These are phyloP conservation scores for Solanum piurae DNA, from an alignment of 257 asterid genomes.

Conservation along the genomic window DNA sequence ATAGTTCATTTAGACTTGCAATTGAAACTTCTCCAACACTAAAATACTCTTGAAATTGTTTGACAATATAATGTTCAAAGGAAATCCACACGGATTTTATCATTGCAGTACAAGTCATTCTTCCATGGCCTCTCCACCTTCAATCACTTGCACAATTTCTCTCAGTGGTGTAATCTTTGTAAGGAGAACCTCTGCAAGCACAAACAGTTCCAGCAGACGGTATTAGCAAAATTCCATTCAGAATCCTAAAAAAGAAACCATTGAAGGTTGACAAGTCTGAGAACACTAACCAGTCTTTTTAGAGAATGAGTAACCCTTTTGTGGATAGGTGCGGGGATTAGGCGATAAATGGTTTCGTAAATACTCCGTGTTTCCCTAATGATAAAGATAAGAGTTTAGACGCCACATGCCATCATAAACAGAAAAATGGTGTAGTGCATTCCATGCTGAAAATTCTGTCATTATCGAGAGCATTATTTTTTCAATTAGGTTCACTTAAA, in stretches of 20 bases:
- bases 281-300: constrained; percentile 74
- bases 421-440: neutral
- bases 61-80: neutral
- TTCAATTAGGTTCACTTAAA: neutral
- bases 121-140: constrained; percentile 81
- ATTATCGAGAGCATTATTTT: neutral
- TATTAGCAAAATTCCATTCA: neutral
- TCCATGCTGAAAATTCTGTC: neutral
- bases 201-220: neutral
- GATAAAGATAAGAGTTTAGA: neutral
- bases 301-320: constrained; percentile 61
- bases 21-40: neutral
- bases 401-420: neutral
- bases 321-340: constrained; percentile 80
- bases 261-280: neutral
- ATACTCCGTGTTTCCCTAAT: constrained; percentile 69
- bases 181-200: constrained; percentile 59
- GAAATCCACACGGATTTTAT: neutral
- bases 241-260: neutral
- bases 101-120: neutral
- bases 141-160: constrained; percentile 60
- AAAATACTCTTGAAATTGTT: neutral
- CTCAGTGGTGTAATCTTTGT: constrained; percentile 78
- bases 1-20: neutral
- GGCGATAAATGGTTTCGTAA: constrained; percentile 63